Conservation (phyloP, 345 rosid species). For the Kernera saxatilis region DNA sequence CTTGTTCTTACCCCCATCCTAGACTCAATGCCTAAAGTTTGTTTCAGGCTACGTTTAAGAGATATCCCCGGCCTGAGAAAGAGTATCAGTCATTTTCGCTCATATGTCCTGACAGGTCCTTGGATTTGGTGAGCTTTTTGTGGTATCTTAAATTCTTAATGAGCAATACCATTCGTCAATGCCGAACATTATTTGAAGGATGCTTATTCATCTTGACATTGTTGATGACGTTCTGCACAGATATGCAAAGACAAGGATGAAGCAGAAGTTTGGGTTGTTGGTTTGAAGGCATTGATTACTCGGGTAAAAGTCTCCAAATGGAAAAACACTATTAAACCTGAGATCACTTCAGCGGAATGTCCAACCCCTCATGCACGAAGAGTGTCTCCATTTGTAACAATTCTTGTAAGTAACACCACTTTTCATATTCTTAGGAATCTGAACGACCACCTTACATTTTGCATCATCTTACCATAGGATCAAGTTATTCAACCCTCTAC, state of each 20-base stretch:
- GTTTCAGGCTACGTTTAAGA: conserved; percentile 80
- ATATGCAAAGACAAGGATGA: conserved; percentile 97
- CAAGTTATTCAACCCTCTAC: conserved; percentile 40
- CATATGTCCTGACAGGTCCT: conserved; percentile 65
- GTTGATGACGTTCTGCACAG: conserved; percentile 35
- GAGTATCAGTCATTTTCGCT: conserved; percentile 98
- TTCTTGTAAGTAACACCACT: conserved; percentile 43
- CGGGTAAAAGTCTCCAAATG: conserved; percentile 39
- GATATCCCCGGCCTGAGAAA: conserved; percentile 95
- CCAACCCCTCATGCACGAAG: conserved; percentile 36
- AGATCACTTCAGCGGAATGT: conserved; percentile 43
- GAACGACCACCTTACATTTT: conserved; percentile 13
- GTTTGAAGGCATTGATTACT: conserved; percentile 64
- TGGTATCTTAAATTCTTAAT: background rate
- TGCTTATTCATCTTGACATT: background rate
- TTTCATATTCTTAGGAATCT: background rate
- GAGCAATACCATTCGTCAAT: background rate
- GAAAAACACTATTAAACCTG: conserved; percentile 47
- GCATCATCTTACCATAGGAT: conserved; percentile 40
- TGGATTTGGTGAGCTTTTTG: conserved; percentile 69
- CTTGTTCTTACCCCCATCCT: background rate
- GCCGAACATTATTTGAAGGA: background rate
- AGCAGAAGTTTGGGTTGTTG: conserved; percentile 93
- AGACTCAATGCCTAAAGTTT: conserved; percentile 16
- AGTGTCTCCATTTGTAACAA: conserved; percentile 45